Evolutionary conservation across 1,284 basidiomycete genomes (phyloP), one percentile per base, ranked within the genome.

Genomic region (Exobasidium cylindrosporum): DNA sequence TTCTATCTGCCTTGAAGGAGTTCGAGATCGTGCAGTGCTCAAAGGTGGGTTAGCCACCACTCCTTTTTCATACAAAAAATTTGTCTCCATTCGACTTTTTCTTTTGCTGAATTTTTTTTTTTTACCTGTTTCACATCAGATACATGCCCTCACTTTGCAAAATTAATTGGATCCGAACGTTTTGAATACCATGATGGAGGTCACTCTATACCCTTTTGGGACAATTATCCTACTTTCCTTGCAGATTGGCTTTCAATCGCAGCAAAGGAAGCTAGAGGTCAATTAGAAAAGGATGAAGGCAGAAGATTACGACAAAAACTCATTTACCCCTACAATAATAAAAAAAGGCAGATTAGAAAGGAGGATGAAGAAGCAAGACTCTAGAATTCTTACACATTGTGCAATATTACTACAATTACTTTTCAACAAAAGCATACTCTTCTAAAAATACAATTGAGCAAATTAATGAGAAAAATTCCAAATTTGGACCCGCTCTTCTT

Each of bases 401-500:
- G n/a, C n/a, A 43, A 43, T 43, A 10, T n/a, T 43, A 10, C 35
- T 43, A 43, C n/a, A 10, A 10, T 43, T 43, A n/a, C 10, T n/a
- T n/a, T n/a, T n/a, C n/a, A n/a, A n/a, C n/a, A n/a, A n/a, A n/a
- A n/a, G n/a, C n/a, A n/a, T n/a, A n/a, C n/a, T n/a, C n/a, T n/a
- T n/a, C n/a, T n/a, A n/a, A n/a, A n/a, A n/a, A n/a, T n/a, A n/a
- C n/a, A n/a, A n/a, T n/a, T n/a, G n/a, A n/a, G n/a, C n/a, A n/a
- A n/a, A n/a, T 55, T 29, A 55, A 24, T 26, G 24, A 55, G 53
- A 26, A 55, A 55, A 55, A 17, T 44, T 55, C 53, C 53, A 55
- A 5, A 55, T 44, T 28, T 55, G 53, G 2, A 55, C 53, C 14
- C 26, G 21, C 28, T 55, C 53, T 29, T 55, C 53, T 23, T 40